A percentile compares a stretch with the other conserved stretches of the same genome.
These are phyloP conservation scores for Heliamphora pulchella DNA, from an alignment of 179 eudicot species.

Conservation along the genomic window DNA sequence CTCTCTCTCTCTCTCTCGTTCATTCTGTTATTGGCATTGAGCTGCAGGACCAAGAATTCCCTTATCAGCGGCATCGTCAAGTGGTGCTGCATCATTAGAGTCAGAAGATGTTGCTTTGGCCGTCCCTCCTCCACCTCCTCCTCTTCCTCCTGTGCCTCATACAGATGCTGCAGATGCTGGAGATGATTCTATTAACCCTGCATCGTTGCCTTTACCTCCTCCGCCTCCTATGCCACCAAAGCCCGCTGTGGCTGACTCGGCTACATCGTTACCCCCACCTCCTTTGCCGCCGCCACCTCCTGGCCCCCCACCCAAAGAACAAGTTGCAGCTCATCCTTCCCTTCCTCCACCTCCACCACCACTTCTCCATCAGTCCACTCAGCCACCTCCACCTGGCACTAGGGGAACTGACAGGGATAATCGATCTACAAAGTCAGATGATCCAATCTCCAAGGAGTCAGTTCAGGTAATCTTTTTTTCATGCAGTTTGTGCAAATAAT, in stretches of 20 bases:
- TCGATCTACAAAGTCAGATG: conserved; percentile 37
- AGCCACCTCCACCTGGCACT: conserved; percentile 76
- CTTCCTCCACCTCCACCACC: conserved; percentile 69
- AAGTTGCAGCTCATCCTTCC: conserved; percentile 36
- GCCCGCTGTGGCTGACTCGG: conserved; percentile 45
- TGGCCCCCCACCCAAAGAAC: conserved; percentile 75
- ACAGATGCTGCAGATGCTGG: conserved; percentile 42
- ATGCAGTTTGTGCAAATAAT: background rate
- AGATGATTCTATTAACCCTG: conserved; percentile 45
- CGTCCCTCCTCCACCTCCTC: conserved; percentile 65
- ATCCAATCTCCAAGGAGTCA: conserved; percentile 28
- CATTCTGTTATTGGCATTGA: conserved; percentile 17
- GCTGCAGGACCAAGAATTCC: conserved; percentile 74
- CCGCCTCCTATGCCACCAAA: conserved; percentile 82
- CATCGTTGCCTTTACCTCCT: conserved; percentile 78
- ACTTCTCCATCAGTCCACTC: conserved; percentile 41
- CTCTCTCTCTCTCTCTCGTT: background rate
- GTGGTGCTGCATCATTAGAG: conserved; percentile 46
- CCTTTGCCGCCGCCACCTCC: conserved; percentile 92
- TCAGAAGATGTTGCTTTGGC: conserved; percentile 50
- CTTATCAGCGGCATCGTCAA: conserved; percentile 52
- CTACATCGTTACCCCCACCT: conserved; percentile 52
- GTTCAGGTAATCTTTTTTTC: conserved; percentile 37
- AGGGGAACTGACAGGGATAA: conserved; percentile 40
- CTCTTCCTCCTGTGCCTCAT: conserved; percentile 76